These are phyloP conservation scores for Alternaria sp. DNA, from an alignment of 2,329 filamentous ascomycete species.

Conservation along the genomic window DNA sequence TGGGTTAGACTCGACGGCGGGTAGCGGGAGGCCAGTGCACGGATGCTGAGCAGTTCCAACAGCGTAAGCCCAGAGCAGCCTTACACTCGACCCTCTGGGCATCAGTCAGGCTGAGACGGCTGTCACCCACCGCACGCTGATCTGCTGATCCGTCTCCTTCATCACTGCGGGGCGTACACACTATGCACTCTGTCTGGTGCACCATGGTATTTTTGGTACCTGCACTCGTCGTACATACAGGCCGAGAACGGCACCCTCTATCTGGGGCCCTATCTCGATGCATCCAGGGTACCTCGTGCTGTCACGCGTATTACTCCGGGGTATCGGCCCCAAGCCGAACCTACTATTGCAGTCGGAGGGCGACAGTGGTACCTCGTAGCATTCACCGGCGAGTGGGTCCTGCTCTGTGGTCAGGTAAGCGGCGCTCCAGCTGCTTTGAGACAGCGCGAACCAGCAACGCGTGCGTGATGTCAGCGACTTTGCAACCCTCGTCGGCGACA, in stretches of 20 bases:
- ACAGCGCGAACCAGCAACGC: constrained; percentile 4
- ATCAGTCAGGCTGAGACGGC: constrained; percentile 5
- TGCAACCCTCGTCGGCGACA: background rate
- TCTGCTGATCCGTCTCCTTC: constrained; percentile 8
- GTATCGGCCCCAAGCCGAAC: constrained; percentile 1
- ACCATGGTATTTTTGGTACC: background rate
- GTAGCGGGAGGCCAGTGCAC: constrained; percentile 18
- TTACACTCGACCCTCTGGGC: constrained; percentile 20
- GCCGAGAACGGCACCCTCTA: background rate
- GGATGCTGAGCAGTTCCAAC: constrained; percentile 1
- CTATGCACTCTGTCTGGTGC: constrained; percentile 6
- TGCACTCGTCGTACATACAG: constrained; percentile 1
- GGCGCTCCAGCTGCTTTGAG: constrained; percentile 5
- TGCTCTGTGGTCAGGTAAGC: constrained; percentile 1
- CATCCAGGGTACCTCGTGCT: constrained; percentile 7
- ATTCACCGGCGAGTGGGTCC: constrained; percentile 5
- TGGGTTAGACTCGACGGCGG: constrained; percentile 15
- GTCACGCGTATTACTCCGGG: constrained; percentile 3
- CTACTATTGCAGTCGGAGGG: background rate
- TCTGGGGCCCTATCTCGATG: background rate
- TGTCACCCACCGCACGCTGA: background rate
- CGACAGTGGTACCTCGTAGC: constrained; percentile 1
- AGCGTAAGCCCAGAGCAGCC: constrained; percentile 23
- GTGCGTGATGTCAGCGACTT: constrained; percentile 2
- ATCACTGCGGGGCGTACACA: constrained; percentile 15